Evolutionary conservation across 768 basidiomycete genomes (phyloP), one percentile per base, ranked within the genome.

Genomic region (Xanthoconium stramineum): DNA sequence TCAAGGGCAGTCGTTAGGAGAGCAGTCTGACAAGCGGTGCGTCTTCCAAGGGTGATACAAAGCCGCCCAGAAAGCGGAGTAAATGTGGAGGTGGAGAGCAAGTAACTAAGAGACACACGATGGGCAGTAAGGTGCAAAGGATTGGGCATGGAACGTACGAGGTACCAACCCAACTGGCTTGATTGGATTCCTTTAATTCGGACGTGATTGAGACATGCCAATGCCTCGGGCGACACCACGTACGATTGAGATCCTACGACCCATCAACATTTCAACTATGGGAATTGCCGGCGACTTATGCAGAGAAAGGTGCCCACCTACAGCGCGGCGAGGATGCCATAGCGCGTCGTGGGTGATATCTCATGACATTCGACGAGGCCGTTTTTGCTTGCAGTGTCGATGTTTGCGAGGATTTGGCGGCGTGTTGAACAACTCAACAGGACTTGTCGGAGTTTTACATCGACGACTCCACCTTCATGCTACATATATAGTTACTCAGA

Each of bases 291-390:
- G 14, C 5, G 30, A 46, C 52, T 53, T 63, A 90, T 88, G 39
- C 83, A 84, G 40, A 91, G 79, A 71, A 90, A 89, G 2, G 81
- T 83, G 0, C 82, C 86, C 9, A 76, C 70, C 86, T 86, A 89
- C 49, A 90, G 75, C 15, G 85, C 86, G 14, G 79, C 82, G 50
- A 89, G 67, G 55, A 90, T 90, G 0, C 83, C 80, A 67, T 81
- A 78, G 7, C 85, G 76, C 8, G 79, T 84, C 2, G 76, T 71
- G 24, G 64, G 66, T 3, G 84, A 77, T 19, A 90, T 82, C 45
- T 86, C 84, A 20, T 81, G 66, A 6, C 86, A 85, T 3, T 84
- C 85, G 28, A 47, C 52, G 7, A 15, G n/a, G 28, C 32, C 35
- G 24, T 59, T 47, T 50, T 53, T 40, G 46, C n/a, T 47, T 6